These are phyloP conservation scores for Solanum paucissectum DNA, from an alignment of 257 asterid genomes.

Conservation along the genomic window DNA sequence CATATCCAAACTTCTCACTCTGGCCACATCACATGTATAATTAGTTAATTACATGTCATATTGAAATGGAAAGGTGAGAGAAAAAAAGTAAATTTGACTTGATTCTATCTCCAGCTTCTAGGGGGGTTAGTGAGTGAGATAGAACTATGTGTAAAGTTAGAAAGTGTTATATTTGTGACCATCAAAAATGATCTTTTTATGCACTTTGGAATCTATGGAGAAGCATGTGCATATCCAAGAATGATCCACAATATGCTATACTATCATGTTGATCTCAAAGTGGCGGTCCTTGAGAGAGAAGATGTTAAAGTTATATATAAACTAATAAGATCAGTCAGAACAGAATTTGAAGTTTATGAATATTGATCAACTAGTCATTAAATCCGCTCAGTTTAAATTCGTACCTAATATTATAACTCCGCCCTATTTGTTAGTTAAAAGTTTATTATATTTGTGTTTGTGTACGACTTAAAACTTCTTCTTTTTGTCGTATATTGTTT, in stretches of 20 bases:
- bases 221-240: slow-evolving; percentile 1
- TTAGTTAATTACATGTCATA: neutral
- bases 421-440: neutral
- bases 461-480: neutral
- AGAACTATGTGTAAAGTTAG: neutral
- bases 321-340: neutral
- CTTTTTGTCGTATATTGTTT: neutral
- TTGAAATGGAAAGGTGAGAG: neutral
- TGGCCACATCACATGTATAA: too few species aligned
- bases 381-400: neutral
- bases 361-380: neutral
- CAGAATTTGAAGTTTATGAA: neutral
- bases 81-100: neutral
- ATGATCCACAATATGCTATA: slow-evolving; percentile 4
- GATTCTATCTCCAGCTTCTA: neutral
- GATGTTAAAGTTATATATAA: neutral
- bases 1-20: neutral
- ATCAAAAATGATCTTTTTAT: neutral
- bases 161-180: neutral
- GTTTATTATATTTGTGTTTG: neutral
- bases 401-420: neutral
- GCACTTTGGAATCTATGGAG: slow-evolving; percentile 8
- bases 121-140: neutral
- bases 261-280: neutral
- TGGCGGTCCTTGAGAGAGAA: slow-evolving; percentile 15